Base-by-base conservation (phyloP, 192 early-diverging fungal genomes). In the Cetraspora pellucida region DNA sequence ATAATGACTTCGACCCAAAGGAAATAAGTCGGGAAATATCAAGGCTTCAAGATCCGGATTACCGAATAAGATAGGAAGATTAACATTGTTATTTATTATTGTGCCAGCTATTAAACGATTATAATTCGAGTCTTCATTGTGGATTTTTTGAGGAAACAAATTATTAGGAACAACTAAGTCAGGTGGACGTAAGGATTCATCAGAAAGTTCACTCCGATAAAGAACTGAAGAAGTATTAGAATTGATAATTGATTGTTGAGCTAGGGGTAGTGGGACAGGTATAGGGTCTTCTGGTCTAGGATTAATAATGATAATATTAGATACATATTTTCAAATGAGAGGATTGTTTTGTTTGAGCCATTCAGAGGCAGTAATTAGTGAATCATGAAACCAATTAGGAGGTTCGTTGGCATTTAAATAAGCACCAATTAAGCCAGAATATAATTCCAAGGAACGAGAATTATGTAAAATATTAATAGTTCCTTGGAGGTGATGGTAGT, bases 1-100 rank as follows among this genome's bases (percentile, higher is more conserved):
- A 31, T 66, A 66, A 10, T 66, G 64, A 44, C 64, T 30, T 3
- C n/a, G 25, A 1, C 64, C 64, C 27, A 23, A 6, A 19, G 64
- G 30, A 66, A 66, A 66, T 31, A 66, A 4, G n/a, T 66, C 64
- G 7, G n/a, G n/a, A n/a, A n/a, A n/a, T n/a, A n/a, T n/a, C n/a
- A n/a, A n/a, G n/a, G n/a, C n/a, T n/a, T n/a, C n/a, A n/a, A n/a
- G n/a, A n/a, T n/a, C n/a, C n/a, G n/a, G n/a, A n/a, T n/a, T n/a
- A n/a, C n/a, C n/a, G n/a, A n/a, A n/a, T n/a, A n/a, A n/a, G n/a
- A n/a, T n/a, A n/a, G n/a, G n/a, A n/a, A n/a, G n/a, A n/a, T n/a
- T n/a, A n/a, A n/a, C n/a, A n/a, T n/a, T n/a, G n/a, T n/a, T n/a
- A n/a, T n/a, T n/a, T n/a, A n/a, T n/a, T n/a, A n/a, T n/a, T n/a